These are phyloP conservation scores for Physcia stellaris DNA, from an alignment of 495 filamentous ascomycete species.

Conservation along the genomic window DNA sequence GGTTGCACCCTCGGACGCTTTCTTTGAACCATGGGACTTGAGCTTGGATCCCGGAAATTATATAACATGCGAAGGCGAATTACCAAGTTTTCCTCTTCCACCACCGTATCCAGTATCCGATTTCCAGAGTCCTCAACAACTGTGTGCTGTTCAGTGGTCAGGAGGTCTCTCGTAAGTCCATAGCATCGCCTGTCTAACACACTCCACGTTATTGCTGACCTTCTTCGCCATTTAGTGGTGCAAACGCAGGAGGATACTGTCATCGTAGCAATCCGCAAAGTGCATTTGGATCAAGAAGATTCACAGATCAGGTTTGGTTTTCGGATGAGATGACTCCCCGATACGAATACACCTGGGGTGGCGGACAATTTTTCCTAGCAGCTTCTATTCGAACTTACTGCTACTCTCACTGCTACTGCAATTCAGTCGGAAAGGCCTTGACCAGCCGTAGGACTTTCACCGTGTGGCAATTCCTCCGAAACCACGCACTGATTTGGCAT, in stretches of 20 bases:
- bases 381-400: constrained; percentile 5
- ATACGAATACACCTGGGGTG: constrained; percentile 6
- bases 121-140: constrained; percentile 1
- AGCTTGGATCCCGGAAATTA: constrained; percentile 4
- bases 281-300: neutral
- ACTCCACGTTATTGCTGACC: neutral
- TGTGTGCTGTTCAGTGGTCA: constrained; percentile 3
- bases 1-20: too few relatives aligned
- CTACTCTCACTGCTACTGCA: constrained; percentile 4
- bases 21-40: neutral
- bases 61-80: constrained; percentile 2
- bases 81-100: constrained; percentile 3
- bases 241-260: constrained; percentile 9
- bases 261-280: neutral
- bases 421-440: too few relatives aligned
- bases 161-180: constrained; percentile 2
- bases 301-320: constrained; percentile 5
- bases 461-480: too few relatives aligned
- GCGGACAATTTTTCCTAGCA: constrained; percentile 7
- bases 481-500: too few relatives aligned
- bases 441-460: too few relatives aligned
- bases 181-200: neutral
- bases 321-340: constrained; percentile 9
- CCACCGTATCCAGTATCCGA: constrained; percentile 2
- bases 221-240: constrained; percentile 1